Base-by-base conservation (phyloP, 306 rosid genomes). In the Quercus aquifolioides region DNA sequence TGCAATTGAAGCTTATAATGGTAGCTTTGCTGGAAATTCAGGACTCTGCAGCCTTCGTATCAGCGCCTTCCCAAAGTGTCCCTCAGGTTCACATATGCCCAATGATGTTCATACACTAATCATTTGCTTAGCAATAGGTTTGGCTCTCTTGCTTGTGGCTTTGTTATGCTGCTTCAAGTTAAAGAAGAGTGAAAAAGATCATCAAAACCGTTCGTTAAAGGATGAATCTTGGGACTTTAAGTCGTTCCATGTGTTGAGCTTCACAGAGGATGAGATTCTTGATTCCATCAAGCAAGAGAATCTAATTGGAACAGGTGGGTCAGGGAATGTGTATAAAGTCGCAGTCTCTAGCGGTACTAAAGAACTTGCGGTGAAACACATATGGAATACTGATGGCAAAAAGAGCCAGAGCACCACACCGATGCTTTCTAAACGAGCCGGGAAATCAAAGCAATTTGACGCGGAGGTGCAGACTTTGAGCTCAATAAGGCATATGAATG, bases 301-400 rank as follows among this genome's bases (percentile, higher is more conserved):
- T 93, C 86, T 89, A 0, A 90, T 96, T 14, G 99, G 99, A 11
- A 81, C 79, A 76, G 99, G 99, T 51, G 99, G 99, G 6, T 96
- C 98, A 0, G 99, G 99, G 57, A 91, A 90, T 38, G 99, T 96
- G 1, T 96, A 96, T 46, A 87, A 90, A 74, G 99, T 91, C 0
- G 14, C 78, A 0, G 89, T 91, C 11, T 74, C 88, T 3, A 93
- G 89, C 8, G 97, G 93, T 0, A 2, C 46, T 2, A 93, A 84
- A 81, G 97, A 93, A 26, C 81, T 96, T 2, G 99, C 99, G 1
- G 98, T 93, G 31, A 96, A 96, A 74, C 99, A 96, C 72, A 91
- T 96, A 3, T 93, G 99, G 99, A 93, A 91, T 75, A 79, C 80
- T 2, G 85, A 84, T 67, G 23, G 74, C 77, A 87, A 78, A 56